Evolutionary conservation across 352 stramenopile genomes (phyloP), one percentile per base, ranked within the genome.

Genomic region (Phytophthora cryptogea): DNA sequence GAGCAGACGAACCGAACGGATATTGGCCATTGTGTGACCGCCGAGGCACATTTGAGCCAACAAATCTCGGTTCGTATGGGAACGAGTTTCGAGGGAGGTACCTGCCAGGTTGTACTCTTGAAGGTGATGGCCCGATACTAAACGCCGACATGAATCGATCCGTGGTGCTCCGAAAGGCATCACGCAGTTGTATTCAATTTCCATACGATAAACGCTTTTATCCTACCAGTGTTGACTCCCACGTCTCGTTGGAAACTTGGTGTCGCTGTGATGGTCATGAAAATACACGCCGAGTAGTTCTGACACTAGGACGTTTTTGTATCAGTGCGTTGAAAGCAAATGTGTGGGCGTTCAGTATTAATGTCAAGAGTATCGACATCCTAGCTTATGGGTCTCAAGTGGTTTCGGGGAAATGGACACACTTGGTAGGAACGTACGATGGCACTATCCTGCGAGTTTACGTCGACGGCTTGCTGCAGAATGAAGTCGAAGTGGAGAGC

Each of bases 21-120:
- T 98, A 97, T 59, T 95, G 92, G 88, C 74, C 89, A 32, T 53
- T 98, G 9, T 90, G 83, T 33, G 90, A 97, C 49, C 74, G 90
- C n/a, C 67, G 78, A 59, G 92, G 92, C 0, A 69, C 80, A 8
- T 71, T 70, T 4, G 62, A 80, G 17, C 86, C 90, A 4, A 30
- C 63, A 26, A 98, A 97, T 63, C 53, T 92, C 2, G 90, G 89
- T 0, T 65, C 54, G 0, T 81, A 78, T 6, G 78, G 79, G 7
- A 60, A 64, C 2, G 41, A 71, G 31, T 57, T 91, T 11, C 55
- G 58, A 32, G 84, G 86, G 0, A 81, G 78, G 32, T 96, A 84
- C 40, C 58, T 88, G 16, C 54, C 73, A 13, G 76, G 74, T 0
- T 95, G 86, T 45, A 68, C 73, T 10, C 74, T 96, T 4, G 89